phyloP scores from a whole-genome alignment of 768 basidiomycete species.

The Hysterangium stoloniferum region DNA sequence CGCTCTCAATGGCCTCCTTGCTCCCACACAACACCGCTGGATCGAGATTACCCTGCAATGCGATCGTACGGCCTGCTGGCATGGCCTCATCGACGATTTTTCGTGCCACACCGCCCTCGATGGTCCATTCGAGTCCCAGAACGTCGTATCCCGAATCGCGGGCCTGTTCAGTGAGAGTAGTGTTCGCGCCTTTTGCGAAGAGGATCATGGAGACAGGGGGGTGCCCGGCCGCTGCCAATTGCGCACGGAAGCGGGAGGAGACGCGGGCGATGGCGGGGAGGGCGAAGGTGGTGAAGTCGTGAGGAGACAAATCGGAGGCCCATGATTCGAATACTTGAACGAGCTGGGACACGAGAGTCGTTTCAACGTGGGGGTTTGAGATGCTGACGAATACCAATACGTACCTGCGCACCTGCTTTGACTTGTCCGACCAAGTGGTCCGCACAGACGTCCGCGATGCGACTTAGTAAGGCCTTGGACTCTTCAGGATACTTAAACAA shows the following conservation, averaged over 20 bases:
- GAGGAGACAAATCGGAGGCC: slow-evolving; percentile 85
- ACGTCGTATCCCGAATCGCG: slow-evolving; percentile 68
- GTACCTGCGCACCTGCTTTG: slow-evolving; percentile 91
- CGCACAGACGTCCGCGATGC: slow-evolving; percentile 84
- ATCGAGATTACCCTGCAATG: slow-evolving; percentile 91
- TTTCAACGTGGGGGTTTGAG: no score
- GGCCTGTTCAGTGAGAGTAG: slow-evolving; percentile 39
- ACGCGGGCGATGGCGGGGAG: slow-evolving; percentile 74
- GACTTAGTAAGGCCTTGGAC: slow-evolving; percentile 65
- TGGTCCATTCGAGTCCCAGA: slow-evolving; percentile 87
- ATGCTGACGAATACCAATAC: slow-evolving; percentile 14
- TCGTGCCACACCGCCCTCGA: slow-evolving; percentile 68
- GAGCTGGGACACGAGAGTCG: slow-evolving; percentile 41
- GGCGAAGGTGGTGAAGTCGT: slow-evolving; percentile 81
- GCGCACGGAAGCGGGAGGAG: slow-evolving; percentile 53
- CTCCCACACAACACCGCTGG: slow-evolving; percentile 84
- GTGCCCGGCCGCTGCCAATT: slow-evolving; percentile 46
- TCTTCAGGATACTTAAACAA: slow-evolving; percentile 84
- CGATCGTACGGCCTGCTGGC: slow-evolving; percentile 32
- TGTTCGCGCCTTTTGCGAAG: slow-evolving; percentile 91
- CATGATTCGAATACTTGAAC: slow-evolving; percentile 97
- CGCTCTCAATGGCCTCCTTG: slow-evolving; percentile 72
- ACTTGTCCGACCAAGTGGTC: slow-evolving; percentile 90
- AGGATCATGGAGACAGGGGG: slow-evolving; percentile 74
- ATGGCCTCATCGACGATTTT: slow-evolving; percentile 40